phyloP scores from a whole-genome alignment of 306 rosid species.

The Quillaja saponaria region DNA sequence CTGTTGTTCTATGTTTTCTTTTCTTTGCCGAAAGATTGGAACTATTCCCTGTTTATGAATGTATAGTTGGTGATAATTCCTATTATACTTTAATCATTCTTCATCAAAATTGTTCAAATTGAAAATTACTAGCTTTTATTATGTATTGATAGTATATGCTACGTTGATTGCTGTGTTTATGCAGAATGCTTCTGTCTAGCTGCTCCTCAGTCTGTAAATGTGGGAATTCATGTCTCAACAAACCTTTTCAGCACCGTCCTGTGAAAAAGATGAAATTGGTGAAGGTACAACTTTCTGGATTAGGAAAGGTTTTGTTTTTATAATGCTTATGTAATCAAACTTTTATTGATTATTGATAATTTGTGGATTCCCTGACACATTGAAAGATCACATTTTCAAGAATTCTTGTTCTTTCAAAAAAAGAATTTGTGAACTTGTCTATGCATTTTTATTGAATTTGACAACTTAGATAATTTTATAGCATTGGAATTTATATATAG shows the following conservation, averaged over 20 bases:
- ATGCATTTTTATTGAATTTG: slow-evolving; percentile 7
- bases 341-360: slow-evolving; percentile 2
- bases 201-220: slow-evolving; percentile 94
- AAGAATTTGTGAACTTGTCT: too few species aligned
- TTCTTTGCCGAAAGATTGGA: too few species aligned
- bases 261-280: slow-evolving; percentile 85
- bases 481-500: too few species aligned
- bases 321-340: neutral
- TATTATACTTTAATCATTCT: neutral
- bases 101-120: neutral
- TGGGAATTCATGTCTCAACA: slow-evolving; percentile 78
- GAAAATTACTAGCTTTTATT: too few species aligned
- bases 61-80: neutral
- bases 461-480: too few species aligned
- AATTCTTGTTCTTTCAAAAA: neutral
- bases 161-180: slow-evolving; percentile 21
- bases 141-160: too few species aligned
- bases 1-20: too few species aligned
- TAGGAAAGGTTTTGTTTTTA: neutral
- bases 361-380: slow-evolving; percentile 6
- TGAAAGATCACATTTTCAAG: slow-evolving; percentile 4
- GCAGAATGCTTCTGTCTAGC: slow-evolving; percentile 89
- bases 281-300: slow-evolving; percentile 51
- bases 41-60: neutral
- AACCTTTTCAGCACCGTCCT: slow-evolving; percentile 80